Evolutionary conservation across 768 basidiomycete genomes (phyloP).

Genomic region (Paxillus rubicundulus): DNA sequence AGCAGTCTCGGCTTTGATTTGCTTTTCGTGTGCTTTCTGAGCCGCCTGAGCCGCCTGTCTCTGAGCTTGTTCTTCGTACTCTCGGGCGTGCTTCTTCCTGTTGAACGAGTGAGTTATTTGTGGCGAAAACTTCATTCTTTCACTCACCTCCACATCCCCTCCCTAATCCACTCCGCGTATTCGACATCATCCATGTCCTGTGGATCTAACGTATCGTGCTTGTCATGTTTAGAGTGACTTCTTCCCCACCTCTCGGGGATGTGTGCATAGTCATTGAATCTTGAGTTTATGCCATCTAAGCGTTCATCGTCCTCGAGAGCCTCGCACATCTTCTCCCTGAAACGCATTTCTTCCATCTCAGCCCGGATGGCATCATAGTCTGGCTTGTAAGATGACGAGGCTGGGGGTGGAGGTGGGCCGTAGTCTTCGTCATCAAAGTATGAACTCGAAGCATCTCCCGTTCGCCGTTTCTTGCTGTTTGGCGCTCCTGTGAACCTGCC

Average conservation of each 20-base stretch:
- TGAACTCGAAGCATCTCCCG: neutral
- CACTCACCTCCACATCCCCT: slow-evolving; percentile 79
- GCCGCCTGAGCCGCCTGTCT: slow-evolving; percentile 53
- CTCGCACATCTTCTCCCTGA: slow-evolving; percentile 70
- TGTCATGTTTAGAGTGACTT: slow-evolving; percentile 38
- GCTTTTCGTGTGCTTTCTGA: slow-evolving; percentile 52
- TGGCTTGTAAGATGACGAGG: slow-evolving; percentile 28
- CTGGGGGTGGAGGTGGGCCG: slow-evolving; percentile 24
- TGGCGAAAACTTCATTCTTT: neutral
- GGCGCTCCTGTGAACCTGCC: slow-evolving; percentile 13
- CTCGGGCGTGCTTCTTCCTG: slow-evolving; percentile 69
- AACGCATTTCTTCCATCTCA: slow-evolving; percentile 61
- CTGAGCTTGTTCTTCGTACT: slow-evolving; percentile 60
- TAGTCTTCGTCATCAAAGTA: slow-evolving; percentile 15
- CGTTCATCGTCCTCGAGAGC: slow-evolving; percentile 73
- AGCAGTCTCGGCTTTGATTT: slow-evolving; percentile 50
- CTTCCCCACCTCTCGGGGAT: slow-evolving; percentile 68
- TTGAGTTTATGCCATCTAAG: slow-evolving; percentile 59
- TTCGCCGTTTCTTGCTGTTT: slow-evolving; percentile 12
- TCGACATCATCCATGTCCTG: slow-evolving; percentile 77
- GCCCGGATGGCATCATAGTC: slow-evolving; percentile 50
- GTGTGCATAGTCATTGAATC: slow-evolving; percentile 66
- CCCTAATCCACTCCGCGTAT: slow-evolving; percentile 83
- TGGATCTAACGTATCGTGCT: slow-evolving; percentile 42
- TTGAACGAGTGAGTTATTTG: slow-evolving; percentile 3